Percentiles rank a stretch among this genome's conserved stretches.
Evolutionary conservation across 2,329 filamentous ascomycete genomes (phyloP).

Genomic region (Fusarium illudens): DNA sequence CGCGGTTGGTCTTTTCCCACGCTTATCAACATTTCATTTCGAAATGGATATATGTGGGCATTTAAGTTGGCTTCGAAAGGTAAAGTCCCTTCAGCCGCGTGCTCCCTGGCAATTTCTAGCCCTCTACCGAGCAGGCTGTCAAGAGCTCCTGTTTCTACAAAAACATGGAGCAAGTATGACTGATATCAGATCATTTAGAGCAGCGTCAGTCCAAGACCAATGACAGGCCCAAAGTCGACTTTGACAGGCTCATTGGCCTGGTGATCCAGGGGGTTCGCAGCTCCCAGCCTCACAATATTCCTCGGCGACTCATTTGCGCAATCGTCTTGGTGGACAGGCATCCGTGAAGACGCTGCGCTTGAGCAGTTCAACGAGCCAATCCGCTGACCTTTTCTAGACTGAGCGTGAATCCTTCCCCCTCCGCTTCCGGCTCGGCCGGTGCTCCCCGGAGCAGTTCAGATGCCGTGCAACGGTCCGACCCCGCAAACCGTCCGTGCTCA

Average conservation of each 20-base stretch:
- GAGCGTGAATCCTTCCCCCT: neutral
- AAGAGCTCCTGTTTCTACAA: neutral
- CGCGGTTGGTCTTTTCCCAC: neutral
- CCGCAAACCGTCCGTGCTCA: conserved; percentile 10
- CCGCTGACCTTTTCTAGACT: neutral
- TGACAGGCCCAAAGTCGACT: neutral
- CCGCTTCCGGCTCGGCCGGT: conserved; percentile 8
- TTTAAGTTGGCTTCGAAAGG: neutral
- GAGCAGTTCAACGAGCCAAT: neutral
- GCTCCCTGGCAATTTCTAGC: neutral
- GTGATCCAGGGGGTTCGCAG: neutral
- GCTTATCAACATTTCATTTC: neutral
- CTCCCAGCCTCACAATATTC: neutral
- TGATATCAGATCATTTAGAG: neutral
- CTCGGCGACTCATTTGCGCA: neutral
- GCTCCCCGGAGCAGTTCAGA: conserved; percentile 1
- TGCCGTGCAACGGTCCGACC: conserved; percentile 19
- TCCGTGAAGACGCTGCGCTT: neutral
- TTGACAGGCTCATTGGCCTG: conserved; percentile 22
- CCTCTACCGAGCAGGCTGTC: neutral
- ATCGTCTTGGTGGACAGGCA: neutral
- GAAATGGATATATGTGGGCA: neutral
- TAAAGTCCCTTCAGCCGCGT: neutral
- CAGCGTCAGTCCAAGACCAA: conserved; percentile 1
- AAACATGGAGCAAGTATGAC: neutral